Conservation (phyloP, 202 grass and related monocot genomes). For the Saccharum hybrid region DNA sequence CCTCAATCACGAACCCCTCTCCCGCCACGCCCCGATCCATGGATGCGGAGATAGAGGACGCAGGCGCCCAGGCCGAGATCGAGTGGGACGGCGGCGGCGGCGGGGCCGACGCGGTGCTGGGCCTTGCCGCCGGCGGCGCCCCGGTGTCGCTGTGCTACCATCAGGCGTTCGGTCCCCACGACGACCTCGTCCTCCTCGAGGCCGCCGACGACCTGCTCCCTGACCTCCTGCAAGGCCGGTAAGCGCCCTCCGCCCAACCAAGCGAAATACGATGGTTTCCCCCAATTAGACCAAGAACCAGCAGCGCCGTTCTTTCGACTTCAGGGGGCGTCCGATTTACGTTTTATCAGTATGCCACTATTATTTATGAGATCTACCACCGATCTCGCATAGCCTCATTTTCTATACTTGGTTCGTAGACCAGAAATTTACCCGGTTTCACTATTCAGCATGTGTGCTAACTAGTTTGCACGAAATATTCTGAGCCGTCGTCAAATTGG, state of each 20-base stretch:
- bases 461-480: neutral
- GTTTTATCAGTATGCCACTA: neutral
- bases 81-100: conserved; percentile 45
- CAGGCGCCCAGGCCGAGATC: conserved; percentile 15
- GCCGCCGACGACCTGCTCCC: conserved; percentile 66
- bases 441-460: neutral
- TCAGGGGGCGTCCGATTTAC: neutral
- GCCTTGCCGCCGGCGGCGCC: conserved; percentile 44
- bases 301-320: neutral
- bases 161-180: conserved; percentile 66
- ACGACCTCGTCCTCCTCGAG: conserved; percentile 87
- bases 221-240: conserved; percentile 75
- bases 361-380: neutral
- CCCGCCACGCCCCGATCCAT: conserved; percentile 21
- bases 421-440: neutral
- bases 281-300: conserved; percentile 25
- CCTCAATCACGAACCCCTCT: neutral
- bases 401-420: neutral
- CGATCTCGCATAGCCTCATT: neutral
- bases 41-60: conserved; percentile 51
- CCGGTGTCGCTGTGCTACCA: conserved; percentile 79
- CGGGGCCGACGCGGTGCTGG: conserved; percentile 65
- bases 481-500: neutral
- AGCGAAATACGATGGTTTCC: neutral
- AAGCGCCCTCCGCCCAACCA: conserved; percentile 25